Evolutionary conservation across 345 rosid genomes (phyloP).

Genomic region (Lepidium aucheri): DNA sequence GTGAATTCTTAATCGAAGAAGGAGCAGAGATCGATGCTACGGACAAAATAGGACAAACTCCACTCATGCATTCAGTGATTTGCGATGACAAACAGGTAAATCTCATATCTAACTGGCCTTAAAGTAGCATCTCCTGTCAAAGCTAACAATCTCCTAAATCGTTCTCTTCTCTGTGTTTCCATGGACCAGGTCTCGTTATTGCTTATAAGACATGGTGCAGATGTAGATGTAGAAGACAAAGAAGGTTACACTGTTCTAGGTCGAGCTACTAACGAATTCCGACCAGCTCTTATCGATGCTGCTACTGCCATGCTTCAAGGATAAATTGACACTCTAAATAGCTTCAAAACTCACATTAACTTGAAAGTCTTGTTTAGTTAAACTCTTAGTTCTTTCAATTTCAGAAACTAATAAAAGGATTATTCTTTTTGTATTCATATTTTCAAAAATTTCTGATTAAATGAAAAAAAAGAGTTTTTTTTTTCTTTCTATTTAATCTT

Average conservation of each 20-base stretch:
- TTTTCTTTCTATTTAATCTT: too few species aligned
- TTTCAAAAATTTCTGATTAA: too few species aligned
- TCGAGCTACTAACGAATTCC: slow-evolving; percentile 53
- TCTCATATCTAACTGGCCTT: background rate
- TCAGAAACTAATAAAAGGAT: background rate
- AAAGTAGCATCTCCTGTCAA: background rate
- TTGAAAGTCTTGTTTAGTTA: background rate
- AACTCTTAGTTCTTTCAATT: background rate
- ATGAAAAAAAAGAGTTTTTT: too few species aligned
- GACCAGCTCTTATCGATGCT: slow-evolving; percentile 60
- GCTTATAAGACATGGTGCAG: slow-evolving; percentile 82
- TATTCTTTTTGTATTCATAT: background rate
- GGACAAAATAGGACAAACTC: slow-evolving; percentile 85
- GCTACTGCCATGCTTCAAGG: slow-evolving; percentile 79
- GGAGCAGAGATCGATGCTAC: slow-evolving; percentile 77
- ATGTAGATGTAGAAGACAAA: slow-evolving; percentile 80
- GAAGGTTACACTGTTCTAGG: slow-evolving; percentile 98
- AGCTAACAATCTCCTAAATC: background rate
- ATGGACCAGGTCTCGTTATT: slow-evolving; percentile 62
- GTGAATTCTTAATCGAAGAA: slow-evolving; percentile 79
- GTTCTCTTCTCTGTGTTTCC: background rate
- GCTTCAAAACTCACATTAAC: background rate
- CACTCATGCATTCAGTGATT: slow-evolving; percentile 75
- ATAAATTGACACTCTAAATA: slow-evolving; percentile 23
- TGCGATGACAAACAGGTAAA: slow-evolving; percentile 60